Evolutionary conservation across 805 yeast genomes (phyloP).

Genomic region (Candida ulmi): DNA sequence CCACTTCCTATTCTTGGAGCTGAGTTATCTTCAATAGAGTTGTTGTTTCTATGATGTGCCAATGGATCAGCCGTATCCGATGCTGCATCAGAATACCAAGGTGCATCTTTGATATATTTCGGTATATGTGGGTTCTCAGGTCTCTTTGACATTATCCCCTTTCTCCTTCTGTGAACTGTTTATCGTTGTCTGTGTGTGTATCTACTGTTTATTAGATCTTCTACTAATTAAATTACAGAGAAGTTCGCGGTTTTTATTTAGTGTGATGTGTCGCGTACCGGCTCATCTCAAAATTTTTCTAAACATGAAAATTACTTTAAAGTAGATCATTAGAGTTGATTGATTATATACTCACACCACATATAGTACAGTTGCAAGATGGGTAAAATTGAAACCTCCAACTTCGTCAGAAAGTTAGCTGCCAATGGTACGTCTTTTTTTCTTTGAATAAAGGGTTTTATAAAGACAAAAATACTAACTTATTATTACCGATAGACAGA

Average conservation of each 20-base stretch:
- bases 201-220: no score
- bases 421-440: slow-evolving; percentile 65
- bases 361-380: no score
- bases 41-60: slow-evolving; percentile 47
- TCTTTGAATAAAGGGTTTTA: neutral
- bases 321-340: neutral
- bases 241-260: neutral
- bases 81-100: slow-evolving; percentile 32
- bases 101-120: slow-evolving; percentile 32
- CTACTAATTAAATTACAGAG: no score
- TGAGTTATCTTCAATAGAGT: slow-evolving; percentile 26
- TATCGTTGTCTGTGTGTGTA: no score
- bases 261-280: slow-evolving; percentile 1
- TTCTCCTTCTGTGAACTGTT: no score
- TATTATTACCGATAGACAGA: slow-evolving; percentile 33
- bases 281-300: slow-evolving; percentile 4
- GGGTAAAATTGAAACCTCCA: slow-evolving; percentile 30
- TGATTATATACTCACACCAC: no score
- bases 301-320: neutral
- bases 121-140: slow-evolving; percentile 33
- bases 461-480: no score
- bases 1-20: slow-evolving; percentile 54
- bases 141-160: neutral
- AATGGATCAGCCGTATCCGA: slow-evolving; percentile 35
- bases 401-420: slow-evolving; percentile 76